Percentiles rank a stretch among this genome's conserved stretches.
phyloP scores from a whole-genome alignment of 352 stramenopile species.

The Lagenidium giganteum region DNA sequence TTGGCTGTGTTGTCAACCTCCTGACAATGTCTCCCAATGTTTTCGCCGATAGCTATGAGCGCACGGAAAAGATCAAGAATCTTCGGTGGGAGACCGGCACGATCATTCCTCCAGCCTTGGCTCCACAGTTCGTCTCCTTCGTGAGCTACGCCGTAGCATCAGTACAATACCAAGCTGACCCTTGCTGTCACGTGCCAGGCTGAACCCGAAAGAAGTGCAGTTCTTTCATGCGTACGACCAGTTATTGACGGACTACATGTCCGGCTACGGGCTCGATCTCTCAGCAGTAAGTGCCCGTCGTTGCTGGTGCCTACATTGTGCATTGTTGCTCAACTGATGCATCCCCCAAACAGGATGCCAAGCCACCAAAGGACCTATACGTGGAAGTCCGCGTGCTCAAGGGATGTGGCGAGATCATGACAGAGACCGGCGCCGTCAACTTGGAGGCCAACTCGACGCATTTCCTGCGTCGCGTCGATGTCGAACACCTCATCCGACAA shows the following conservation, averaged over 20 bases:
- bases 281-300: conserved; percentile 42
- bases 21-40: neutral
- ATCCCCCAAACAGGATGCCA: conserved; percentile 42
- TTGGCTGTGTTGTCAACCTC: neutral
- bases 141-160: neutral
- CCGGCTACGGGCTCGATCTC: conserved; percentile 82
- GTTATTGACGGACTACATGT: conserved; percentile 88
- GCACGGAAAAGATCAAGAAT: conserved; percentile 86
- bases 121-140: conserved; percentile 43
- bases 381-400: conserved; percentile 86
- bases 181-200: conserved; percentile 22
- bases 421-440: conserved; percentile 85
- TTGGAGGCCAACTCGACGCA: conserved; percentile 85
- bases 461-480: conserved; percentile 73
- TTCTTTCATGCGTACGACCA: conserved; percentile 91
- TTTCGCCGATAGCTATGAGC: conserved; percentile 34
- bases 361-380: conserved; percentile 89
- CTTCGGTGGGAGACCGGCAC: conserved; percentile 89
- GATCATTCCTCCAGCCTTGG: conserved; percentile 74
- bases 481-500: conserved; percentile 24
- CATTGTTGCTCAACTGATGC: neutral
- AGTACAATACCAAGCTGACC: neutral
- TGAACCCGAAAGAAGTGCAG: conserved; percentile 81
- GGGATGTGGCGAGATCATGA: conserved; percentile 90
- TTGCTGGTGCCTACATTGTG: neutral